Percentiles rank a stretch among this genome's conserved stretches.
These are phyloP conservation scores for Aspergillus sp. DNA, from an alignment of 2,329 filamentous ascomycete genomes.

Conservation along the genomic window DNA sequence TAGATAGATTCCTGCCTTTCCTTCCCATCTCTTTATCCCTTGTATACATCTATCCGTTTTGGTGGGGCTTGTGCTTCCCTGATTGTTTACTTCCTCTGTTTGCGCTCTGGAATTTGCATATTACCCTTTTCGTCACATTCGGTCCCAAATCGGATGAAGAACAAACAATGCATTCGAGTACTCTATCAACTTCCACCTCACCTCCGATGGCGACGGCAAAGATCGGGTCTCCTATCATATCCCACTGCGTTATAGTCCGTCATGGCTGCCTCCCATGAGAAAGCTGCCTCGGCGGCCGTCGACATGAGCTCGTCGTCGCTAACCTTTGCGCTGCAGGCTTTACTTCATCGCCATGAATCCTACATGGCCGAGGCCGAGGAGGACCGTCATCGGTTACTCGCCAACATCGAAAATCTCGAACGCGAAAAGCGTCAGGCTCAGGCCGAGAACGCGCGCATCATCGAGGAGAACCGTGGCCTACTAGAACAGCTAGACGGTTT, in stretches of 20 bases:
- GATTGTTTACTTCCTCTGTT: conserved; percentile 12
- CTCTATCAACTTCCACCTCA: not conserved
- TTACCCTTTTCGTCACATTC: conserved; percentile 1
- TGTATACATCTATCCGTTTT: not conserved
- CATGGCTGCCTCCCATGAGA: conserved; percentile 25
- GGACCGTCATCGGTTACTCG: conserved; percentile 71
- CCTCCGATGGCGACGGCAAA: conserved; percentile 23
- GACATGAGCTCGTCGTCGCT: conserved; percentile 53
- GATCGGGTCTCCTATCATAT: conserved; percentile 27
- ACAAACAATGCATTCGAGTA: not conserved
- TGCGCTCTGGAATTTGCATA: conserved; percentile 12
- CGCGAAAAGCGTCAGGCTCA: conserved; percentile 71
- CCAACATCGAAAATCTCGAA: conserved; percentile 75
- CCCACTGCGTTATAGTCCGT: conserved; percentile 31
- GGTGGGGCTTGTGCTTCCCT: not conserved
- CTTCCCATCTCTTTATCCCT: not conserved
- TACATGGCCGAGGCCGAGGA: conserved; percentile 91
- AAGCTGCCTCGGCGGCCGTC: conserved; percentile 18
- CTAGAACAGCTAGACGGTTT: conserved; percentile 81
- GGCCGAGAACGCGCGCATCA: conserved; percentile 70
- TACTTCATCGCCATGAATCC: conserved; percentile 87
- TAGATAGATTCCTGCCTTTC: not conserved
- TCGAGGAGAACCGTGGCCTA: conserved; percentile 78
- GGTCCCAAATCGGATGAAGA: not conserved
- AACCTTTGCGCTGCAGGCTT: conserved; percentile 75